Base-by-base conservation (phyloP, 371 early-diverging fungal genomes). In the Rhizopus sp. region DNA sequence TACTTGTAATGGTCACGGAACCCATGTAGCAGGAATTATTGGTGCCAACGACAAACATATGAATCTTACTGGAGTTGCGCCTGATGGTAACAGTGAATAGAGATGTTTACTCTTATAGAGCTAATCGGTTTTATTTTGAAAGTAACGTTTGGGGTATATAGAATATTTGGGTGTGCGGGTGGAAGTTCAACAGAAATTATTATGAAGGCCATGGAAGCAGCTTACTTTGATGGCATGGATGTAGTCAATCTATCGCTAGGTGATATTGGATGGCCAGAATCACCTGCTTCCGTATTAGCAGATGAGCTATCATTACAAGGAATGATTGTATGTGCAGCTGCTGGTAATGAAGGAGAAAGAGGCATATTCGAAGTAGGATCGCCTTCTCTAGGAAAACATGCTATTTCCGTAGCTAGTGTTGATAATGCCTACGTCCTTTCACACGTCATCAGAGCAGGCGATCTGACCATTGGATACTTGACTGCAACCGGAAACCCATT, bases 91-190 rank as follows among this genome's bases (percentile, higher is more conserved):
- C 10, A 34, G 48, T 23, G 8, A 47, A 40, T 10, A 15, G 34
- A 39, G 13, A 45, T 30, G n/a, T 33, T 40, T 8, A 33, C 23
- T 41, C 5, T 50, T 32, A 5, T 58, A 44, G 31, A 34, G 23
- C 32, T 15, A 5, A 30, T 42, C 4, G 33, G 3, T 51, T 53
- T 32, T 38, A 6, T 42, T 32, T 10, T 62, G 23, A 23, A 23
- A 75, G 81, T 68, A 2, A 88, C 79, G 0, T 64, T 88, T 48
- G 88, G 88, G 7, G 87, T 82, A 2, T 89, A 88, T 56, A 68
- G 88, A 35, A 81, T 88, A 0, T 91, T 93, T 73, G 90, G 92
- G 23, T 94, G 93, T 66, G 59, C 66, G 2, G 92, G 89, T 6
- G 78, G 79, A 48, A 84, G 88, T n/a, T 70, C 85, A 0, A 82